Evolutionary conservation across 2,329 filamentous ascomycete genomes (phyloP), one percentile per base, ranked within the genome.

Genomic region (Polytolypa hystricis): DNA sequence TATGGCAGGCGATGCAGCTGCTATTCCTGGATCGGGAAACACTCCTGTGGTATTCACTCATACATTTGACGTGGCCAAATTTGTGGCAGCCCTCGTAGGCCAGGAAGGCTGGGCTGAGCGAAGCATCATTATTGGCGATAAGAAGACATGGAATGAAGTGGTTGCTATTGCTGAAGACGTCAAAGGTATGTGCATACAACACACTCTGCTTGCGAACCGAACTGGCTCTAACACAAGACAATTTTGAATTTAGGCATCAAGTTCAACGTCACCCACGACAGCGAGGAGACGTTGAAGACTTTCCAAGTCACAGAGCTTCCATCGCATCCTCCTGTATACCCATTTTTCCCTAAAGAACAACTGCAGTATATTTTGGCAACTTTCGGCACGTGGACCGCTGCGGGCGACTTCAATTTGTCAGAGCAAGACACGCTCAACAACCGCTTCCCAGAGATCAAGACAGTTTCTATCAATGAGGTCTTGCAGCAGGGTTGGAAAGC

Each of bases 271-370:
- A 39, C 47, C 39, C 21, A 55, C 29, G 36, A 63, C 17, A 18
- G 30, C 15, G 9, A 59, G 33, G 35, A 58, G 38, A 47, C 57
- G 34, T 12, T 60, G 14, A n/a, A 46, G 30, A 28, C 9, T 2
- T 55, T 52, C 4, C 30, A 56, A 29, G 39, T 51, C 1, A 60
- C 57, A 4, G 58, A 54, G 30, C 37, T 56, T 14, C 53, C 53
- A 1, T 36, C 34, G 25, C 50, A 56, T 14, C 30, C 17, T 5
- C 14, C 44, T 3, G 6, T 46, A 3, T 55, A 55, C 16, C 10
- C 33, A 3, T 40, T 38, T 20, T 39, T 53, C 11, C 46, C 53
- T 1, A 53, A 52, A 30, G 35, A 47, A 15, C n/a, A 35, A 4
- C 35, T 55, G 4, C 47, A 51, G 21, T 42, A 38, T 12, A 39